Percentiles rank a stretch among this genome's conserved stretches.
These are phyloP conservation scores for Samsoniella hepiali DNA, from an alignment of 2,329 filamentous ascomycete genomes.

Conservation along the genomic window DNA sequence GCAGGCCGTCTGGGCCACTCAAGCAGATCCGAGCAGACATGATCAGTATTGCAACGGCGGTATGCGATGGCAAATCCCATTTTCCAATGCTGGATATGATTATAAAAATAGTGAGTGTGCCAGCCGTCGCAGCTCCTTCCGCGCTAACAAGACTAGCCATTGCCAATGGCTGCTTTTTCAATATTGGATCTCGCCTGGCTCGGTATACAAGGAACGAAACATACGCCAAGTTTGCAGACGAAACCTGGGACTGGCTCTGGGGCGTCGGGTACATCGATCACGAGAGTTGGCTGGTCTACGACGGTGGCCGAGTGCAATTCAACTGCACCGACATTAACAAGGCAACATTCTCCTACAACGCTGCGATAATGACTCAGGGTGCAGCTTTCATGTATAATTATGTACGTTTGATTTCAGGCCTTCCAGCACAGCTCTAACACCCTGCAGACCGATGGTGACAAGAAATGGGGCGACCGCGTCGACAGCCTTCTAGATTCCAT, in stretches of 20 bases:
- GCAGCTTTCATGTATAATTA: conserved; percentile 67
- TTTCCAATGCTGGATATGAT: conserved; percentile 70
- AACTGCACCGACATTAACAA: conserved; percentile 61
- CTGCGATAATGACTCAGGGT: conserved; percentile 59
- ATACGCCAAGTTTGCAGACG: conserved; percentile 60
- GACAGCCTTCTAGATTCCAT: conserved; percentile 52
- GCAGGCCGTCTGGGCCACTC: conserved; percentile 66
- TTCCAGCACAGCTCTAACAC: neutral
- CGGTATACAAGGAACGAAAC: conserved; percentile 65
- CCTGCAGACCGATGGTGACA: conserved; percentile 16
- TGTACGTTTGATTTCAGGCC: conserved; percentile 34
- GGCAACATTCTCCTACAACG: conserved; percentile 65
- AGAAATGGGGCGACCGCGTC: conserved; percentile 29
- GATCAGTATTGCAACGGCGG: conserved; percentile 63
- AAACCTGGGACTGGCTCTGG: conserved; percentile 60
- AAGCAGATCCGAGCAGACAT: conserved; percentile 60
- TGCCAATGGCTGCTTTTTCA: conserved; percentile 62
- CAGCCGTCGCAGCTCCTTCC: neutral
- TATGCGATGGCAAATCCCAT: conserved; percentile 73
- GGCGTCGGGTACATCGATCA: conserved; percentile 56
- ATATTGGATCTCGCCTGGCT: conserved; percentile 65
- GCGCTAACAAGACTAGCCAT: conserved; percentile 39
- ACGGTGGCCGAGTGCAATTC: conserved; percentile 55
- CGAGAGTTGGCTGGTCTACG: conserved; percentile 59
- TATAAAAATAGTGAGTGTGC: conserved; percentile 61